Percentiles rank a stretch among this genome's conserved stretches.
Conservation (phyloP, 208 protist genomes). For the Acanthamoeba comandoni region DNA sequence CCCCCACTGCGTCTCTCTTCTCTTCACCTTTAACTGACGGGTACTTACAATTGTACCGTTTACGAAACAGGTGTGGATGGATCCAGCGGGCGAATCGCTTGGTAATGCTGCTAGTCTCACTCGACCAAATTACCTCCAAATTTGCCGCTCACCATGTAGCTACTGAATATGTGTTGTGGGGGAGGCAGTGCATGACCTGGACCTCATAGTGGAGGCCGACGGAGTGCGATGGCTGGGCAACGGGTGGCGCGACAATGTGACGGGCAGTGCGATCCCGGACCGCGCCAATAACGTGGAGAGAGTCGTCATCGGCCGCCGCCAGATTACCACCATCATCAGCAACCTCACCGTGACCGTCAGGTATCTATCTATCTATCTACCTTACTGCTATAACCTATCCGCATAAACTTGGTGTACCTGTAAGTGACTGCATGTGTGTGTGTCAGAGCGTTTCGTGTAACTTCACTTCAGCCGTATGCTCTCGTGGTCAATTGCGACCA, state of each 20-base stretch:
- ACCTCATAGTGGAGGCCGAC: neutral
- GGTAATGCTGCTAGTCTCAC: too few relatives aligned
- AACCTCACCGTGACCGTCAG: constrained; percentile 51
- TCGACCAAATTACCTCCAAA: too few relatives aligned
- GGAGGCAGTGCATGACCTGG: constrained; percentile 50
- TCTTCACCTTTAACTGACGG: neutral
- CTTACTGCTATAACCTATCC: too few relatives aligned
- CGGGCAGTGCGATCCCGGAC: neutral
- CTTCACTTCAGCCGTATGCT: neutral
- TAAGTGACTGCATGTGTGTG: too few relatives aligned
- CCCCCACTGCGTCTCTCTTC: too few relatives aligned
- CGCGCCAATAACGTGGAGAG: constrained; percentile 48
- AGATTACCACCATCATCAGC: neutral
- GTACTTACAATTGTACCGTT: neutral
- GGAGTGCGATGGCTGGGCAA: neutral
- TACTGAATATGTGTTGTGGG: too few relatives aligned
- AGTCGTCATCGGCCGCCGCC: neutral
- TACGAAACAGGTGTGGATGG: constrained; percentile 24
- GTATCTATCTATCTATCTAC: too few relatives aligned
- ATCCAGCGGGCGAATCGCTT: constrained; percentile 25
- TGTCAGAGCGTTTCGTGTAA: neutral
- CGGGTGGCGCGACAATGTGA: neutral
- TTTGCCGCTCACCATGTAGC: neutral
- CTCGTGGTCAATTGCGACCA: constrained; percentile 65
- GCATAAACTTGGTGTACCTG: too few relatives aligned